phyloP scores from a whole-genome alignment of 129 eudicot species.

The Heracleum sosnowskyi region DNA sequence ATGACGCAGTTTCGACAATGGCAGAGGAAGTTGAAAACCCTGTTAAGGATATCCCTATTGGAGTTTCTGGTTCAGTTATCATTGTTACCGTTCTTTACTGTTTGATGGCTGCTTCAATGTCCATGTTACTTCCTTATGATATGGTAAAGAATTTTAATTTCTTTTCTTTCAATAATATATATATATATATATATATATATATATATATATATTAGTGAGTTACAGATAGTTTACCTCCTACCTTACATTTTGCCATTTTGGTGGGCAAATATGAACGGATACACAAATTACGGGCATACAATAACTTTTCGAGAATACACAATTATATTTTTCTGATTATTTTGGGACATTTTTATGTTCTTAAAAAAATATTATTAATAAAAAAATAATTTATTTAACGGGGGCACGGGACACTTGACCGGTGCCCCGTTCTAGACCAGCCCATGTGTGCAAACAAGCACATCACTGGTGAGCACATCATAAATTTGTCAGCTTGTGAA shows the following conservation, averaged over 20 bases:
- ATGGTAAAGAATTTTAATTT: conserved; percentile 31
- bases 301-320: background rate
- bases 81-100: conserved; percentile 83
- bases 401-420: too few relatives aligned
- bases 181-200: too few relatives aligned
- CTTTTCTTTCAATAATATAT: background rate
- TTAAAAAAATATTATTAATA: too few relatives aligned
- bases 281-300: background rate
- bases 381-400: too few relatives aligned
- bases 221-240: background rate
- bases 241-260: background rate
- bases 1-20: conserved; percentile 95
- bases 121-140: conserved; percentile 88
- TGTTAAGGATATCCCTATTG: conserved; percentile 72
- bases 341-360: background rate
- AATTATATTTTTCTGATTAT: too few relatives aligned
- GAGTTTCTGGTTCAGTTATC: conserved; percentile 81
- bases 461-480: background rate
- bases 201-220: background rate
- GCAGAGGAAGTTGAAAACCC: conserved; percentile 95
- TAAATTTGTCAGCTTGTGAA: background rate
- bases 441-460: conserved; percentile 1
- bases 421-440: background rate
- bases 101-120: conserved; percentile 96
- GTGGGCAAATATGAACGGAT: background rate